These are phyloP conservation scores for Capronia coronata DNA, from an alignment of 2,329 filamentous ascomycete species.

Conservation along the genomic window DNA sequence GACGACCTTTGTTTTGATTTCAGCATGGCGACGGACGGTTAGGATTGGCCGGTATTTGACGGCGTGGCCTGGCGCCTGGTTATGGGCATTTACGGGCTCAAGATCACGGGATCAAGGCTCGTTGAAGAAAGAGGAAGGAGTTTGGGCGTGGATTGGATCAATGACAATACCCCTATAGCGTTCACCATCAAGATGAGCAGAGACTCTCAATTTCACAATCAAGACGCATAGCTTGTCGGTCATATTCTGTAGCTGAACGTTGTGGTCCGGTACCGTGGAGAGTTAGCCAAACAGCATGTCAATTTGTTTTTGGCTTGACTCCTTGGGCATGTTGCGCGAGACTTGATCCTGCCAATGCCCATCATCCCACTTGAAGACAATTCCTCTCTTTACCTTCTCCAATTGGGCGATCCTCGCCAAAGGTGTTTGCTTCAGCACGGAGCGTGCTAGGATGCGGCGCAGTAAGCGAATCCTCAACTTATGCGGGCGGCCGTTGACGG, in stretches of 20 bases:
- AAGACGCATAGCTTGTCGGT: too few relatives aligned
- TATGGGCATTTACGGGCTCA: too few relatives aligned
- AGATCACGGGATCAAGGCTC: too few relatives aligned
- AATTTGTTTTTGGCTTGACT: slow-evolving; percentile 1
- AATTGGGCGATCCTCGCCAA: slow-evolving; percentile 2
- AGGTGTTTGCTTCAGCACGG: slow-evolving; percentile 22
- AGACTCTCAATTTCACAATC: neutral
- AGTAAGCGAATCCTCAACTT: slow-evolving; percentile 37
- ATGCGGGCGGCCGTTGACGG: slow-evolving; percentile 35
- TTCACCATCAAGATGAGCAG: neutral
- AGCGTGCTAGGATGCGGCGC: slow-evolving; percentile 25
- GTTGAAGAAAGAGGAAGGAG: too few relatives aligned
- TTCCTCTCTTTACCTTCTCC: neutral
- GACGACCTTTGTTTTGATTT: slow-evolving; percentile 12
- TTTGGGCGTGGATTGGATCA: neutral
- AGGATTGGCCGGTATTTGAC: neutral
- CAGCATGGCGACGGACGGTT: slow-evolving; percentile 10
- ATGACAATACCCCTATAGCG: neutral
- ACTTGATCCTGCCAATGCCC: slow-evolving; percentile 1
- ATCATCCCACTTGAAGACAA: slow-evolving; percentile 18
- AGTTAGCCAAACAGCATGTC: slow-evolving; percentile 10
- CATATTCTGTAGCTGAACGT: too few relatives aligned
- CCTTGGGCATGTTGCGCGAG: neutral
- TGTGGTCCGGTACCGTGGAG: too few relatives aligned
- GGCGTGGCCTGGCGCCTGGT: too few relatives aligned